Base-by-base conservation (phyloP, 192 early-diverging fungal species). In the Backusella parvicylindrica region DNA sequence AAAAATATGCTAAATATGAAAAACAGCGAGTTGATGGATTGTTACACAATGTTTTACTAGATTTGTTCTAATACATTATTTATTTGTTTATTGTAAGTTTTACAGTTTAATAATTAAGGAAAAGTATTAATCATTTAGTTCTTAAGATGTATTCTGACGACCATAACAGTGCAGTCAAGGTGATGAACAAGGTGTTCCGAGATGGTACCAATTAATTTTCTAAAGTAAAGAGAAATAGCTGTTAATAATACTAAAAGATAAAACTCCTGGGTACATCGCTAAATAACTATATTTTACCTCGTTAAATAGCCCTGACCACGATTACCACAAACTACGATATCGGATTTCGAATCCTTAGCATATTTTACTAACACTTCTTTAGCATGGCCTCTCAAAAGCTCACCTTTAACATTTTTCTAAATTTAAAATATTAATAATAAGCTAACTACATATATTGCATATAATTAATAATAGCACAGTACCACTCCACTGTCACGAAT, bases 141-240 rank as follows among this genome's bases (percentile, higher is more conserved):
- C 26, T 60, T 60, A 6, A 11, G 26, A 60, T 60, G 23, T 12
- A 60, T 23, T 66, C 38, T 37, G 8, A 70, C 68, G 4, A 70
- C 15, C 38, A 70, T 70, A 30, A 70, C 68, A 23, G 68, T 43
- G 11, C 41, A 70, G 16, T 41, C 37, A 41, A 70, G 40, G 13
- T 70, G 68, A 47, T 70, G 23, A 16, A 38, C 23, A 32, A 70
- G 68, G 37, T 70, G 12, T 47, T 70, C 68, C 11, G 68, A 70
- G 23, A 38, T 47, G 15, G 40, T 41, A 18, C 40, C 68, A 15
- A 9, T 47, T 13, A 70, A 18, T 47, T 70, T 70, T 70, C 68
- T 70, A 31, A 16, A 16, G 26, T 26, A 18, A 28, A 40, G 38
- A 26, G 21, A 38, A 31, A 31, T 7, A 18, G 11, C 1, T 69